Evolutionary conservation across 139 green algal genomes (phyloP).

Genomic region (Asterochloris erici): DNA sequence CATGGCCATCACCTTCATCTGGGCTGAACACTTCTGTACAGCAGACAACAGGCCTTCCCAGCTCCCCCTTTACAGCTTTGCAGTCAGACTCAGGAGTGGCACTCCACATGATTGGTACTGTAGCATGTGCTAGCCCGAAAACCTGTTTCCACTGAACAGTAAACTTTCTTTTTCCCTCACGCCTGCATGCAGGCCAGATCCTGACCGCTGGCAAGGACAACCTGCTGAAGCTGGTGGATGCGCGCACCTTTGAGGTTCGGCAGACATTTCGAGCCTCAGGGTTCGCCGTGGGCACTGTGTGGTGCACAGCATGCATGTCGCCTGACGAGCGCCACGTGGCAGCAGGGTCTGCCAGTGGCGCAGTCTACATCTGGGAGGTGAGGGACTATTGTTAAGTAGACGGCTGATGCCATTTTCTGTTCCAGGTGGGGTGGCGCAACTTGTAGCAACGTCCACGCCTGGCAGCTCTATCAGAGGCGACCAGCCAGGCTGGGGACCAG

Average conservation of each 20-base stretch:
- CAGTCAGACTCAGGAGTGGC: too few relatives aligned
- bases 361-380: constrained; percentile 45
- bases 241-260: constrained; percentile 28
- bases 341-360: constrained; percentile 37
- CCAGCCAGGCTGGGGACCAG: not conserved
- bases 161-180: not conserved
- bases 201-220: constrained; percentile 51
- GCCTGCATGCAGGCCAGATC: constrained; percentile 19
- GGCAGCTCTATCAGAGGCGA: not conserved
- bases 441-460: not conserved
- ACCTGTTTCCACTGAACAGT: too few relatives aligned
- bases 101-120: too few relatives aligned
- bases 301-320: constrained; percentile 26
- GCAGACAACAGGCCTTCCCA: too few relatives aligned
- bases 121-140: too few relatives aligned
- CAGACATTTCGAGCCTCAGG: constrained; percentile 25
- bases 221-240: constrained; percentile 36
- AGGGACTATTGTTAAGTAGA: not conserved
- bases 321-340: constrained; percentile 34
- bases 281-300: constrained; percentile 35
- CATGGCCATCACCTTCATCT: too few relatives aligned
- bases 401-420: not conserved
- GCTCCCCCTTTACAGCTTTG: too few relatives aligned
- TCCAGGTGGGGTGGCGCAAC: not conserved
- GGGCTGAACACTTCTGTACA: too few relatives aligned